Percentiles rank a stretch among this genome's conserved stretches.
Conservation (phyloP, 2,329 filamentous ascomycete species). For the Aureobasidium sp. region DNA sequence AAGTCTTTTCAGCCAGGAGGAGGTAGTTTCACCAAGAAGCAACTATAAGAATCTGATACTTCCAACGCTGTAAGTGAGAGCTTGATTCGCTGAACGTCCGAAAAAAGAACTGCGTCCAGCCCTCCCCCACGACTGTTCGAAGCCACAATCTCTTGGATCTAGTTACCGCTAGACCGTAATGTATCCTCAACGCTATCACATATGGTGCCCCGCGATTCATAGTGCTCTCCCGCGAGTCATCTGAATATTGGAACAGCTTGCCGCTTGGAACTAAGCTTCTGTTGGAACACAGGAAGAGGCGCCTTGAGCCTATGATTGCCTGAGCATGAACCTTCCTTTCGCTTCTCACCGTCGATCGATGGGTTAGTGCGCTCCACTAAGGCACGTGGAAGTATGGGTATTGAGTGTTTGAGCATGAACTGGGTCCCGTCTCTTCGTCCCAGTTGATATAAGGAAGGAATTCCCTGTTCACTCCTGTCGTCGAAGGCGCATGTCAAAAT, state of each 20-base stretch:
- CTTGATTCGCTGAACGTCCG: not conserved
- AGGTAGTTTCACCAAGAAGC: not conserved
- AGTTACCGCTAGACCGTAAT: constrained; percentile 1
- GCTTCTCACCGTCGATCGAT: not conserved
- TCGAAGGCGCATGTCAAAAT: not conserved
- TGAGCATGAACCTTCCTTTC: not conserved
- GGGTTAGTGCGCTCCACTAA: not conserved
- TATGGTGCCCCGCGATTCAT: not conserved
- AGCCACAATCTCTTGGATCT: constrained; percentile 1
- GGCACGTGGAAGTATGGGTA: not conserved
- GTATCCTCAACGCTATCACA: not conserved
- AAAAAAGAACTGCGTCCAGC: not conserved
- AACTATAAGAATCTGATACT: constrained; percentile 3
- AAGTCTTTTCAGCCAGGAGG: not conserved
- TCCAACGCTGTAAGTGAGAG: not conserved
- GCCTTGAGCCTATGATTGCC: not conserved
- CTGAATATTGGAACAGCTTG: not conserved
- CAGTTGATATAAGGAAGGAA: not conserved
- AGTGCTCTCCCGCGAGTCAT: not conserved
- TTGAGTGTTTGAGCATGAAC: not conserved
- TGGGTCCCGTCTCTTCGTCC: not conserved
- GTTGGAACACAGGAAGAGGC: not conserved
- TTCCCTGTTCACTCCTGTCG: not conserved
- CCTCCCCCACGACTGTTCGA: not conserved
- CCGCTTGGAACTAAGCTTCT: not conserved